phyloP scores from a whole-genome alignment of 1,284 basidiomycete genomes.

The Austroboletus olivaceoglutinosus region DNA sequence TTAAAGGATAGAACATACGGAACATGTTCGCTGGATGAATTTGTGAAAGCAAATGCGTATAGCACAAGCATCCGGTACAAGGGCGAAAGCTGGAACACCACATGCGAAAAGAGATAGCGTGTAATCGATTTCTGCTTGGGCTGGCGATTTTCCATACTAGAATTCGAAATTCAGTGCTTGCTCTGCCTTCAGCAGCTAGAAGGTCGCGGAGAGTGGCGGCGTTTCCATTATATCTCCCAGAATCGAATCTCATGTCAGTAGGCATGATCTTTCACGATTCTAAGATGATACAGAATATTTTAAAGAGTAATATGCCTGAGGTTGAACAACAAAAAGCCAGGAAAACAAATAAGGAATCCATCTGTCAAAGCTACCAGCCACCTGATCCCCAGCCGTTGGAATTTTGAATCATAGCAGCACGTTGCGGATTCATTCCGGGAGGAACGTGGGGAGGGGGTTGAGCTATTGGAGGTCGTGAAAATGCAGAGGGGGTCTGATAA shows the following conservation, averaged over 20 bases:
- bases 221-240: too few relatives aligned
- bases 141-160: too few relatives aligned
- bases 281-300: constrained; percentile 23
- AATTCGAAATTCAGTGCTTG: background rate
- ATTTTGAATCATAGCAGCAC: constrained; percentile 60
- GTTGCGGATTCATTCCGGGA: constrained; percentile 60
- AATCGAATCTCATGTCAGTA: background rate
- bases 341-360: constrained; percentile 13
- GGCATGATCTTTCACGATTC: constrained; percentile 15
- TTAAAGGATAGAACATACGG: constrained; percentile 34
- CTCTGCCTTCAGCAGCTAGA: background rate
- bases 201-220: too few relatives aligned
- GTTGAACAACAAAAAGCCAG: constrained; percentile 11
- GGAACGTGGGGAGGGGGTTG: constrained; percentile 43
- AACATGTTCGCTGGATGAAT: constrained; percentile 40
- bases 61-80: constrained; percentile 34
- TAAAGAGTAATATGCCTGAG: constrained; percentile 27
- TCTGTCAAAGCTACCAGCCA: constrained; percentile 30
- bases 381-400: constrained; percentile 36
- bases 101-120: constrained; percentile 33
- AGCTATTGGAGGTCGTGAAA: constrained; percentile 42
- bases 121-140: background rate
- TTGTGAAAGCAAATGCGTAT: constrained; percentile 33
- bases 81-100: constrained; percentile 37
- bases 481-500: constrained; percentile 58